Base-by-base conservation (phyloP, 345 rosid genomes). In the Citrus hindsii region DNA sequence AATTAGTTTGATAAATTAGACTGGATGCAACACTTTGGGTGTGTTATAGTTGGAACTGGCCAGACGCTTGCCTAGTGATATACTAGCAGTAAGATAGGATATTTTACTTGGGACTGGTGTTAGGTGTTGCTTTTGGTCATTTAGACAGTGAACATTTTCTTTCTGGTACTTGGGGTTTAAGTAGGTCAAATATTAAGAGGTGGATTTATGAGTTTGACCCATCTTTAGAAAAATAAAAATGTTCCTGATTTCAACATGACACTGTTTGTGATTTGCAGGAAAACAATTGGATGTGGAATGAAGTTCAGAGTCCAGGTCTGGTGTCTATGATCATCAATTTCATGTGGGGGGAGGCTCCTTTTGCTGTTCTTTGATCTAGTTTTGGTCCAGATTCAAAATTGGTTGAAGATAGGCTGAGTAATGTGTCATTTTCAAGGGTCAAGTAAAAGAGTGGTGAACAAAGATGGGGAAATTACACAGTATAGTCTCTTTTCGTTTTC, bases 371-470 rank as follows among this genome's bases (percentile, higher is more conserved):
- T 25, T 28, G 51, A 71, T 76, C 64, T 67, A 55, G 73, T 76
- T 76, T 67, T 35, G 68, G 59, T 73, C 62, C 14, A 22, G 27
- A 70, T 62, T 82, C 72, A 63, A 53, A 46, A 25, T 2, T 76
- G 70, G 56, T 69, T 37, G 59, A 71, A 71, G 73, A 48, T 75
- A 75, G 69, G 67, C 71, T 56, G 77, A 71, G 51, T 48, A 58
- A 37, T 60, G 27, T 69, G 27, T 65, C 33, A 5, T 21, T 42
- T 48, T 38, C 24, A n/a, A 70, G 37, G 32, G n/a, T 61, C 32
- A 28, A 48, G 82, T 77, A 77, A 82, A 82, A 67, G 77, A 77
- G 59, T 69, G 80, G 77, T 78, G 83, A 27, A 28, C 69, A 55
- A 78, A 12, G 82, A 33, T 70, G 74, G 48, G 76, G 69, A 78